Evolutionary conservation across 768 basidiomycete genomes (phyloP), one percentile per base, ranked within the genome.

Genomic region (Calocera cornea): DNA sequence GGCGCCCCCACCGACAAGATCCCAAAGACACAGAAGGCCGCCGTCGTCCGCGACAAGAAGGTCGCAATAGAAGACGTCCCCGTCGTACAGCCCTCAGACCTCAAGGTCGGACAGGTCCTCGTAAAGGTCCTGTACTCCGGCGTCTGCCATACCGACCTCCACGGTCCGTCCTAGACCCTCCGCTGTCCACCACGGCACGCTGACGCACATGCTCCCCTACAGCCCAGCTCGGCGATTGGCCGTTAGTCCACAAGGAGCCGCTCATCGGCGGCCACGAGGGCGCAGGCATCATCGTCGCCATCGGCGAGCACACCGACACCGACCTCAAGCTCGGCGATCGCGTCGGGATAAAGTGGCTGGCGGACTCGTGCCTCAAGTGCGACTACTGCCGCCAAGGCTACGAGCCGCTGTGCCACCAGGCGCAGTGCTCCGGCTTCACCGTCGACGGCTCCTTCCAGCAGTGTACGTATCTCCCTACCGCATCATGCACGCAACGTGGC

Each of bases 231-330:
- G 84, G 83, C 49, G 92, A 94, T 74, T 94, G 93, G 93, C 92
- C 92, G 0, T 67, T 89, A 11, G 76, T 81, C n/a, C 80, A 84
- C 36, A 83, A 79, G 65, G 79, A 80, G 0, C 88, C 87, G 0
- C 83, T 91, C 63, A 83, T 92, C 67, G 89, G 89, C 17, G 90
- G 92, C 0, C 92, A 93, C 73, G 88, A 92, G 77, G 92, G 91
- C 70, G 89, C 90, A 14, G 91, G 92, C 19, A 78, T 81, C 47
- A 77, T 95, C 66, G 87, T 93, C 44, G 92, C 91, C 29, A 89
- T 94, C 71, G 91, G 85, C 27, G 79, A 81, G 8, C 77, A 87
- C 74, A 87, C 89, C 0, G 66, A 79, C 60, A 84, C 83, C 12
- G 83, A 84, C 0, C 83, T 92, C 70, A 85, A 88, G 73, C 68